A percentile compares a stretch with the other conserved stretches of the same genome.
These are phyloP conservation scores for Cladophialophora exuberans DNA, from an alignment of 2,329 filamentous ascomycete species.

Conservation along the genomic window DNA sequence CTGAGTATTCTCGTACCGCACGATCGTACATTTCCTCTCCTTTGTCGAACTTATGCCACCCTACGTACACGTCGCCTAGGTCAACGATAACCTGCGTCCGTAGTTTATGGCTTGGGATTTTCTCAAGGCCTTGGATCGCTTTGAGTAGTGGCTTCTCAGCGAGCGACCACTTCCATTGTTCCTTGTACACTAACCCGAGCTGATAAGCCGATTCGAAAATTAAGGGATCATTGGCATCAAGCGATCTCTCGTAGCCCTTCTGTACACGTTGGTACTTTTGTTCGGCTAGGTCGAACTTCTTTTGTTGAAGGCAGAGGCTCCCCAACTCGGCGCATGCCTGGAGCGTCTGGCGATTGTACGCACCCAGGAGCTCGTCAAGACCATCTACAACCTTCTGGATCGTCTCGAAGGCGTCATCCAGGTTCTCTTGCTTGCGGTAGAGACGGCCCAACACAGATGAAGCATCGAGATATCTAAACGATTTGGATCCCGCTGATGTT, in stretches of 20 bases:
- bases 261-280: background rate
- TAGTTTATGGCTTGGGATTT: background rate
- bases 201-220: background rate
- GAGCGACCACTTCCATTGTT: background rate
- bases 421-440: background rate
- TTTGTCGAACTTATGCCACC: background rate
- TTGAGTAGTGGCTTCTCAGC: background rate
- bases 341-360: background rate
- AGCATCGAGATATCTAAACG: background rate
- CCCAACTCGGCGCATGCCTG: background rate
- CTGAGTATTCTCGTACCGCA: background rate
- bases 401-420: background rate
- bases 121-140: background rate
- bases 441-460: background rate
- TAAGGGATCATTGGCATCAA: background rate
- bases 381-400: background rate
- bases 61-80: background rate
- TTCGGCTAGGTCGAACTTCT: background rate
- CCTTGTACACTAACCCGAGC: background rate
- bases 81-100: background rate
- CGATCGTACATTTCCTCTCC: background rate
- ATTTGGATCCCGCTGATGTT: background rate
- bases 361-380: background rate
- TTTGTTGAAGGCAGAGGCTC: background rate
- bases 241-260: background rate